phyloP scores from a whole-genome alignment of 2,329 filamentous ascomycete species.

The Graphilbum fragrans region DNA sequence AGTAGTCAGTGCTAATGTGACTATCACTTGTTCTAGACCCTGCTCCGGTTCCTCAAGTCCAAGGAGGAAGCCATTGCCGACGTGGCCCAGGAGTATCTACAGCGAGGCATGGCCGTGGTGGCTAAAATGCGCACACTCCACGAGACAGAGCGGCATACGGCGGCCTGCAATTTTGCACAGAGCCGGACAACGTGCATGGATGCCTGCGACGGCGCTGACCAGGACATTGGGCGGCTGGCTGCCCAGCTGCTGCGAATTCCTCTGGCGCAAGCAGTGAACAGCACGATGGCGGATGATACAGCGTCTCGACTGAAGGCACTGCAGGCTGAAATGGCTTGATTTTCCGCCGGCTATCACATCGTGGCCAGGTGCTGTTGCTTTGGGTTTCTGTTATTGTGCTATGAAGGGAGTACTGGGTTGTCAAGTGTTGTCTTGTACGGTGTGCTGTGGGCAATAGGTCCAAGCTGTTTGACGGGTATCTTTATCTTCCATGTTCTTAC shows the following conservation, averaged over 20 bases:
- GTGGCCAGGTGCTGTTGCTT: too few species aligned
- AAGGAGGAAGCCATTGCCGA: slow-evolving; percentile 10
- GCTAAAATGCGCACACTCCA: slow-evolving; percentile 3
- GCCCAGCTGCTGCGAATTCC: slow-evolving; percentile 1
- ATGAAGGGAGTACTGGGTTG: too few species aligned
- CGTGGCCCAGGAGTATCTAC: slow-evolving; percentile 8
- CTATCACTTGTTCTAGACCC: slow-evolving; percentile 4
- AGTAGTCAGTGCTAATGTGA: background rate
- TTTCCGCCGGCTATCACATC: too few species aligned
- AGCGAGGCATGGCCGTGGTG: slow-evolving; percentile 6
- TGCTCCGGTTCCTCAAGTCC: slow-evolving; percentile 10
- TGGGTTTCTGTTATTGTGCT: too few species aligned
- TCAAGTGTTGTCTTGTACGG: too few species aligned
- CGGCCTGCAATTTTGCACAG: background rate
- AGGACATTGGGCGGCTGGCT: background rate
- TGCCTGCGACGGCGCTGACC: background rate
- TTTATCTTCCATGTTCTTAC: too few species aligned
- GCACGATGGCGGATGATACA: slow-evolving; percentile 1
- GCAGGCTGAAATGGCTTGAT: too few species aligned
- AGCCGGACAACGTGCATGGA: background rate
- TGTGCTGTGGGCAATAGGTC: too few species aligned
- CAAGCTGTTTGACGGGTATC: too few species aligned
- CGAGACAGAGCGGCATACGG: background rate
- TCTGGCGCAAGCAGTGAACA: slow-evolving; percentile 2
- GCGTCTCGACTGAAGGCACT: background rate